Evolutionary conservation across 257 asterid species (phyloP).

Genomic region (Ajuga chamaepitys): DNA sequence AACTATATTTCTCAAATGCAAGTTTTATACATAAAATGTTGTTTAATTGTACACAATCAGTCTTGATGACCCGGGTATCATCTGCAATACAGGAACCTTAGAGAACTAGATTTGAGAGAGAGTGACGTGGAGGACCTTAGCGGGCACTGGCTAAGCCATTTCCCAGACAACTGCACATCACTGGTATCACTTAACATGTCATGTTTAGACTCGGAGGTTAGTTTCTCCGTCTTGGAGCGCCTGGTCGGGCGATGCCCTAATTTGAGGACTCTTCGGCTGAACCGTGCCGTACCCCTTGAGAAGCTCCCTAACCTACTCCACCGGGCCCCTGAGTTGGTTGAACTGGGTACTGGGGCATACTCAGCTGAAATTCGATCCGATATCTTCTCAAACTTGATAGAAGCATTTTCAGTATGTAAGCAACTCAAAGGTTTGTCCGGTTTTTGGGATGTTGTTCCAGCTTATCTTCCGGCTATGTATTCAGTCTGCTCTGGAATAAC

Average conservation of each 20-base stretch:
- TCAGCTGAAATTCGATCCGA: conserved; percentile 48
- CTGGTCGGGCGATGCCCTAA: conserved; percentile 52
- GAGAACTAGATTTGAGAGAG: conserved; percentile 52
- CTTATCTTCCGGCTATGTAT: conserved; percentile 57
- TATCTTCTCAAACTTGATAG: conserved; percentile 38
- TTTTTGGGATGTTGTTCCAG: conserved; percentile 49
- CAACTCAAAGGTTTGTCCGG: conserved; percentile 42
- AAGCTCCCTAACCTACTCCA: conserved; percentile 47
- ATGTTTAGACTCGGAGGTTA: conserved; percentile 46
- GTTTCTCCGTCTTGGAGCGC: conserved; percentile 51
- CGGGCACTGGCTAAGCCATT: conserved; percentile 61
- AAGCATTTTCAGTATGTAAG: conserved; percentile 43
- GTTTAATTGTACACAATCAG: conserved; percentile 20
- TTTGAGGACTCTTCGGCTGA: conserved; percentile 41
- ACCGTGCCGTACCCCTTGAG: conserved; percentile 53
- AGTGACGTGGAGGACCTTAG: conserved; percentile 54
- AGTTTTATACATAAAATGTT: conserved; percentile 10
- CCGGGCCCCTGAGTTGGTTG: conserved; percentile 45
- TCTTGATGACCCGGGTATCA: conserved; percentile 21
- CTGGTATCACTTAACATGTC: conserved; percentile 56
- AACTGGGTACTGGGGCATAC: conserved; percentile 55
- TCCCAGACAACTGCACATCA: conserved; percentile 47
- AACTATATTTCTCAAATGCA: background rate
- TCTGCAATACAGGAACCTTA: conserved; percentile 37
- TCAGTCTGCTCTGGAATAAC: conserved; percentile 43